Evolutionary conservation across 208 protist genomes (phyloP).

Genomic region (Trichomonas vaginalis): DNA sequence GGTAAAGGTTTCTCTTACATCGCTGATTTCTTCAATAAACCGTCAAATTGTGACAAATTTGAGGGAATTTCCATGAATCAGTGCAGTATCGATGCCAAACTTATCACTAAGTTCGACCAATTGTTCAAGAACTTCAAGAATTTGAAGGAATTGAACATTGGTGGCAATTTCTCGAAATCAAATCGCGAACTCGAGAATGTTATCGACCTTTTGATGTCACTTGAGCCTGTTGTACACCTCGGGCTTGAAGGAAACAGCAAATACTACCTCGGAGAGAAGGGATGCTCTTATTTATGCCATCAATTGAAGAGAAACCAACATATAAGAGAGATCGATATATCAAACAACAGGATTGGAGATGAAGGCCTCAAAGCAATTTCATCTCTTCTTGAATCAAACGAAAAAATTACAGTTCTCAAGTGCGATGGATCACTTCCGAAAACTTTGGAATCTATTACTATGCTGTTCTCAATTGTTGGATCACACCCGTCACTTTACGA

Average conservation of each 20-base stretch:
- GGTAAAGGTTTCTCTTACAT: not conserved
- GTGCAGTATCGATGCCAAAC: not conserved
- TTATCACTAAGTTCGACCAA: not conserved
- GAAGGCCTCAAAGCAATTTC: not conserved
- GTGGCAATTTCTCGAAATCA: not conserved
- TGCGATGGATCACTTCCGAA: not conserved
- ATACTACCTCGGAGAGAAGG: not conserved
- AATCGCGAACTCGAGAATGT: not conserved
- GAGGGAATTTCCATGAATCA: not conserved
- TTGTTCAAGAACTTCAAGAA: not conserved
- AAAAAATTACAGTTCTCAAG: not conserved
- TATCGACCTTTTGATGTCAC: not conserved
- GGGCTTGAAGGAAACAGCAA: not conserved
- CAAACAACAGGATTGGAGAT: not conserved
- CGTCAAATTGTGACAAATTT: not conserved
- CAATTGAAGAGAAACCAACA: not conserved
- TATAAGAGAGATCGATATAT: not conserved
- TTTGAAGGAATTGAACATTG: not conserved
- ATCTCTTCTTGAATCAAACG: not conserved
- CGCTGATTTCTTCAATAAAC: not conserved
- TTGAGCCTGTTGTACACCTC: not conserved
- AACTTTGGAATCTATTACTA: not conserved
- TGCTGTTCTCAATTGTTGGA: not conserved
- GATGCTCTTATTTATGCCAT: not conserved
- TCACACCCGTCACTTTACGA: not conserved